These are phyloP conservation scores for Huntiella abstrusa DNA, from an alignment of 2,329 filamentous ascomycete genomes.

Conservation along the genomic window DNA sequence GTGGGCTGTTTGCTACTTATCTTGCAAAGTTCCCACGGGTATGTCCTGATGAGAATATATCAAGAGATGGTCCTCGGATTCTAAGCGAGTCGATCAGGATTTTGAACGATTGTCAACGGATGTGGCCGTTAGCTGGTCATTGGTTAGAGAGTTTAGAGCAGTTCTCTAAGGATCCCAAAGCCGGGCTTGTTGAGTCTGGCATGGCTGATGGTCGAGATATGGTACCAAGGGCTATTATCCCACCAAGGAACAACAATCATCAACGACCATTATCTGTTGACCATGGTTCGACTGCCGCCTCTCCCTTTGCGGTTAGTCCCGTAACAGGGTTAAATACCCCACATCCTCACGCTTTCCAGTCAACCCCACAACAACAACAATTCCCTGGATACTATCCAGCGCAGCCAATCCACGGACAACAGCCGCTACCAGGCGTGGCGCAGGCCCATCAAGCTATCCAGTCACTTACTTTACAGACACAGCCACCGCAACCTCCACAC, in stretches of 20 bases:
- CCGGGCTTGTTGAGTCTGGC: conserved; percentile 21
- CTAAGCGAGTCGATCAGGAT: conserved; percentile 27
- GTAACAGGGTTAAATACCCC: neutral
- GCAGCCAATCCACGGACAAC: neutral
- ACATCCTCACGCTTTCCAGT: neutral
- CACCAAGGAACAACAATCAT: too few relatives aligned
- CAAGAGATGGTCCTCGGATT: conserved; percentile 25
- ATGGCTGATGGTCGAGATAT: conserved; percentile 27
- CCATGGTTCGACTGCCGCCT: too few relatives aligned
- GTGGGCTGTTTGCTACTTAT: conserved; percentile 32
- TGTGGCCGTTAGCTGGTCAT: conserved; percentile 33
- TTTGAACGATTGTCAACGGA: conserved; percentile 27
- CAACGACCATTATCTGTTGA: too few relatives aligned
- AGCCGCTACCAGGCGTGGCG: neutral
- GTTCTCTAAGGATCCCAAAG: conserved; percentile 3
- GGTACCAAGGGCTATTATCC: neutral
- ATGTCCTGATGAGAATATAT: conserved; percentile 23
- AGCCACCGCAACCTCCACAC: neutral
- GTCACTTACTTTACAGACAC: neutral
- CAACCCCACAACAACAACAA: neutral
- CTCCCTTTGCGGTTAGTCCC: neutral
- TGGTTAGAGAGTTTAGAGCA: conserved; percentile 20
- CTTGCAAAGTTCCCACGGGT: conserved; percentile 32
- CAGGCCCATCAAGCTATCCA: neutral
- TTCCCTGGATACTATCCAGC: neutral